These are phyloP conservation scores for Xerophyta viscosa DNA, from an alignment of 106 monocot species.

Conservation along the genomic window DNA sequence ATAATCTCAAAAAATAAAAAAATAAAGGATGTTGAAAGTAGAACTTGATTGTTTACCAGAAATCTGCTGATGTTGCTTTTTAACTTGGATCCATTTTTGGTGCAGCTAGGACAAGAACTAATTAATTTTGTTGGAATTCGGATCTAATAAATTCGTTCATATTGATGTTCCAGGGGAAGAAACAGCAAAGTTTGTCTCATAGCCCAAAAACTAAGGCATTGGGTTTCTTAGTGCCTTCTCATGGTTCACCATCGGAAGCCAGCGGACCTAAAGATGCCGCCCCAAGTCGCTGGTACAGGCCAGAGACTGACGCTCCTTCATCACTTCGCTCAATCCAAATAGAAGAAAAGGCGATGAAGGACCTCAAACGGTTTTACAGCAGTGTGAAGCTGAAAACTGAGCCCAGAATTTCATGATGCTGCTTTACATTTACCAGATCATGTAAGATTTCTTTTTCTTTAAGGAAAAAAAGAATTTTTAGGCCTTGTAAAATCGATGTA, in stretches of 20 bases:
- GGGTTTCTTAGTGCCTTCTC: conserved; percentile 43
- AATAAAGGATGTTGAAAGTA: too few relatives aligned
- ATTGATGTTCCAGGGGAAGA: conserved; percentile 57
- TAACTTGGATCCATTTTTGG: too few relatives aligned
- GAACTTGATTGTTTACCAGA: too few relatives aligned
- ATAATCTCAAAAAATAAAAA: too few relatives aligned
- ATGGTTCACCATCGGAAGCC: conserved; percentile 34
- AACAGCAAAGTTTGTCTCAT: conserved; percentile 44
- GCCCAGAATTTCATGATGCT: conserved; percentile 2
- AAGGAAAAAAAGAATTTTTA: too few relatives aligned
- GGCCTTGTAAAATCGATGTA: too few relatives aligned
- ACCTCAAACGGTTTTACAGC: conserved; percentile 86
- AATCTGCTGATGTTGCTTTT: too few relatives aligned
- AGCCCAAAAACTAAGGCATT: conserved; percentile 66
- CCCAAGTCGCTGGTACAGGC: conserved; percentile 93
- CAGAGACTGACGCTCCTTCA: conserved; percentile 76
- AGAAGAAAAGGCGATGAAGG: conserved; percentile 93
- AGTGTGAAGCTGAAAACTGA: conserved; percentile 65
- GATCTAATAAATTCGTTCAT: too few relatives aligned
- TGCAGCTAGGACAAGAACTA: too few relatives aligned
- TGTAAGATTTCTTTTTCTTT: too few relatives aligned
- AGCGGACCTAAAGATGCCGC: conserved; percentile 24
- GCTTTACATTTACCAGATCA: too few relatives aligned
- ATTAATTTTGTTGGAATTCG: too few relatives aligned
- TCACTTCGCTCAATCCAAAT: conserved; percentile 94